Evolutionary conservation across 1,284 basidiomycete genomes (phyloP).

Genomic region (Boletellus deceptivus): DNA sequence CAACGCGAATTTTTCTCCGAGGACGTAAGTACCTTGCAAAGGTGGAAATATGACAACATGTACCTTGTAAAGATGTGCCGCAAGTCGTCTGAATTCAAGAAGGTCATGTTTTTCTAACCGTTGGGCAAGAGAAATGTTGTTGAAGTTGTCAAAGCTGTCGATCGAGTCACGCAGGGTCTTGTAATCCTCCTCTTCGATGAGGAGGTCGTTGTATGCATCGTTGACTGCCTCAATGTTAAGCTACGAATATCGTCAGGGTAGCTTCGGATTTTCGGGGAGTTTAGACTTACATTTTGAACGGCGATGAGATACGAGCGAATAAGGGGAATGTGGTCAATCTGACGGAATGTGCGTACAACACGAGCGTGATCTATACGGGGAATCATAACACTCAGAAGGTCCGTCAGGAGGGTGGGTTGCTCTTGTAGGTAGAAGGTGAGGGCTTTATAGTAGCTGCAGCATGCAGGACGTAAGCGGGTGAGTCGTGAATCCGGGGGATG

Average conservation of each 20-base stretch:
- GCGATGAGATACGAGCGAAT: slow-evolving; percentile 96
- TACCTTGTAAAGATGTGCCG: slow-evolving; percentile 94
- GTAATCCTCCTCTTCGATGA: slow-evolving; percentile 99
- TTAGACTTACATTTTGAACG: slow-evolving; percentile 80
- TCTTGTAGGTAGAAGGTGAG: slow-evolving; percentile 89
- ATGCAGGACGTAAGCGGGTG: slow-evolving; percentile 1
- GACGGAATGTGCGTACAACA: slow-evolving; percentile 94
- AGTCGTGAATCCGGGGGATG: not conserved
- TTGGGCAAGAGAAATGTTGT: slow-evolving; percentile 85
- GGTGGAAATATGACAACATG: not conserved
- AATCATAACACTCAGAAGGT: slow-evolving; percentile 89
- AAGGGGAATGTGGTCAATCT: slow-evolving; percentile 94
- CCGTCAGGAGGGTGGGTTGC: slow-evolving; percentile 90
- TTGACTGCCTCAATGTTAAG: slow-evolving; percentile 97
- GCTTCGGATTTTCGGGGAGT: too few species aligned
- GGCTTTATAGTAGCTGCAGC: slow-evolving; percentile 79
- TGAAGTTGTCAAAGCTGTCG: slow-evolving; percentile 98
- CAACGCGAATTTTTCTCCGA: slow-evolving; percentile 86
- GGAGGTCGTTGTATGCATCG: slow-evolving; percentile 93
- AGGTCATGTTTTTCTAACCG: slow-evolving; percentile 89
- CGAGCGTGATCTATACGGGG: slow-evolving; percentile 93
- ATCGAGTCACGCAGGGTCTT: slow-evolving; percentile 95
- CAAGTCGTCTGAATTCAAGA: slow-evolving; percentile 92
- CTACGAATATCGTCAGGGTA: slow-evolving; percentile 38
- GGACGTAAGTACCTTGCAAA: slow-evolving; percentile 3